A percentile compares a stretch with the other conserved stretches of the same genome.
Evolutionary conservation across 2,329 filamentous ascomycete species (phyloP).

Genomic region (Fusarium scirpi): DNA sequence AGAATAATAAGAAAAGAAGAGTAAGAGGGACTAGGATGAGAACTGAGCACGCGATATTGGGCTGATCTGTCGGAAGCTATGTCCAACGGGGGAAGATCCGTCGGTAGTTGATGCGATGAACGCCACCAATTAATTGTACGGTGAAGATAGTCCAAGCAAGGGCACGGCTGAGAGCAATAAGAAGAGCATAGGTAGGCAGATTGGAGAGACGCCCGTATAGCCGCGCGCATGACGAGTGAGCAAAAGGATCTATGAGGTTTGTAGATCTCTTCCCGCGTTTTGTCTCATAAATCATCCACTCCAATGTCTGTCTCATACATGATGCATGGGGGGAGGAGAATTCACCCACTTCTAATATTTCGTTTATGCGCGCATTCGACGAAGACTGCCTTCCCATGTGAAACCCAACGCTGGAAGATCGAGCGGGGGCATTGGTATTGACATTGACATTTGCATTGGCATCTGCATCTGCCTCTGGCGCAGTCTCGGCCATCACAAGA

Average conservation of each 20-base stretch:
- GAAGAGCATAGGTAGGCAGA: background rate
- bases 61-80: constrained; percentile 35
- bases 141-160: background rate
- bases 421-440: constrained; percentile 9
- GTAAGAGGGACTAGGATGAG: background rate
- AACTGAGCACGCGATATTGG: constrained; percentile 36
- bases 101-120: constrained; percentile 15
- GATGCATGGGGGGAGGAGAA: background rate
- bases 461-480: constrained; percentile 15
- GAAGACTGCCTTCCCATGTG: constrained; percentile 42
- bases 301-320: background rate
- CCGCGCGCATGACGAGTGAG: background rate
- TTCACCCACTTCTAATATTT: constrained; percentile 60
- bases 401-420: constrained; percentile 38
- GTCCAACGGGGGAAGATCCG: constrained; percentile 27
- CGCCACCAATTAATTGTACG: constrained; percentile 25
- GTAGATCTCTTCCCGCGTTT: background rate
- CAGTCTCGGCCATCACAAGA: constrained; percentile 19
- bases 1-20: background rate
- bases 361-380: constrained; percentile 58
- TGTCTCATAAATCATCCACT: constrained; percentile 14
- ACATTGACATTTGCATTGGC: background rate
- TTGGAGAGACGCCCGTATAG: background rate
- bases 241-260: background rate
- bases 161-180: background rate